Evolutionary conservation across 75 land plant genomes (phyloP), one percentile per base, ranked within the genome.

Genomic region (Picea sitchensis): DNA sequence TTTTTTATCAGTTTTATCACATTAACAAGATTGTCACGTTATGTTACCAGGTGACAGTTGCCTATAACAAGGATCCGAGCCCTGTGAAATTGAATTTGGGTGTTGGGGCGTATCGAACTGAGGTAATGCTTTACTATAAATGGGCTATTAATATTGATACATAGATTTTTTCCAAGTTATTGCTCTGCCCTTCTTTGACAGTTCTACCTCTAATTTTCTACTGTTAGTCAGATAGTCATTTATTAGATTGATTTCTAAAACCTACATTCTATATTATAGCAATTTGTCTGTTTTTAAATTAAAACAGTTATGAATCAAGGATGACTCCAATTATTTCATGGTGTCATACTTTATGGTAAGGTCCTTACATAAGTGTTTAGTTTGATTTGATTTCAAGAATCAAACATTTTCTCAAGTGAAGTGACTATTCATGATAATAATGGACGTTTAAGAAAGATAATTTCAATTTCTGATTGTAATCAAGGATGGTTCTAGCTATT

Each of bases 51-150:
- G 95, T 97, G 21, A 97, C 98, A 17, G 96, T 93, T 51, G 98
- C 95, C 11, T 95, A 86, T 76, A 95, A 93, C 81, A 97, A 91
- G 81, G 95, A 95, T 81, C 89, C 86, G 18, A 91, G 94, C 62
- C 95, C 98, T 0, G 36, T 85, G 64, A 95, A 97, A 81, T 79
- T 95, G 82, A 97, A 97, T 82, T 81, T 95, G 75, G 98, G 98
- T 5, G 98, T 95, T 9, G 98, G 96, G 14, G 99, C 94, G 23
- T 95, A 97, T 65, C 88, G 98, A 61, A 97, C 99, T 57, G 98
- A 97, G 92, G 99, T 94, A 75, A 73, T 20, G 41, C 26, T 14
- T 47, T 73, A 54, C 23, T 23, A 20, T n/a, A 75, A 58, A 34
- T 68, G 32, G 23, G 44, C 15, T 0, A 21, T 26, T 23, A 56